These are phyloP conservation scores for Botrytis pseudocinerea DNA, from an alignment of 2,329 filamentous ascomycete species.

Conservation along the genomic window DNA sequence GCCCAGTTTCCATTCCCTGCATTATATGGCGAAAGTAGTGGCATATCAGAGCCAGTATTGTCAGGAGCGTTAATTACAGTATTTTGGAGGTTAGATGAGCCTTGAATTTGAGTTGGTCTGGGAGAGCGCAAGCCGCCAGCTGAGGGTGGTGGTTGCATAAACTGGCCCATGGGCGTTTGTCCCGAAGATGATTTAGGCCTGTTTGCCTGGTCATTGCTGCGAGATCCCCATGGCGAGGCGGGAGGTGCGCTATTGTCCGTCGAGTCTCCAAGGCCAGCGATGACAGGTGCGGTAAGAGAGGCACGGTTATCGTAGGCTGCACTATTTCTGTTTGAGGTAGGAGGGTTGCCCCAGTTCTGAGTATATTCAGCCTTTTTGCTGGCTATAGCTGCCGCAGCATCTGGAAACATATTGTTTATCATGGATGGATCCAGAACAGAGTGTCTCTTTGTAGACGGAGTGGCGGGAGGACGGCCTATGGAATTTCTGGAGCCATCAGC, in stretches of 20 bases:
- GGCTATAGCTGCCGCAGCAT: constrained; percentile 96
- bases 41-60: constrained; percentile 67
- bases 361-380: constrained; percentile 98
- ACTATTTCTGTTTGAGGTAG: constrained; percentile 92
- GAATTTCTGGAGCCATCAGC: constrained; percentile 87
- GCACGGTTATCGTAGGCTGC: constrained; percentile 70
- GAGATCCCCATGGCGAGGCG: constrained; percentile 77
- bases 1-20: constrained; percentile 91
- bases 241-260: constrained; percentile 62
- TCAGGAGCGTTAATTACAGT: constrained; percentile 78
- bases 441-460: constrained; percentile 81
- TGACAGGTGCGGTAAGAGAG: constrained; percentile 73
- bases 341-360: constrained; percentile 87
- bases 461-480: constrained; percentile 75
- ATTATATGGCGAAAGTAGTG: constrained; percentile 81
- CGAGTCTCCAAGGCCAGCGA: constrained; percentile 67
- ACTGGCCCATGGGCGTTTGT: constrained; percentile 89
- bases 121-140: constrained; percentile 74
- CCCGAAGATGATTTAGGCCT: constrained; percentile 78
- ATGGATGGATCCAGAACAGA: constrained; percentile 91
- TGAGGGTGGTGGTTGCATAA: constrained; percentile 77
- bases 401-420: constrained; percentile 98
- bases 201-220: constrained; percentile 51
- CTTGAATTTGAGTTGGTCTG: constrained; percentile 61
- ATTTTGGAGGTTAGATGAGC: constrained; percentile 73